Conservation (phyloP, 208 protist genomes). For the Leishmania tropica region DNA sequence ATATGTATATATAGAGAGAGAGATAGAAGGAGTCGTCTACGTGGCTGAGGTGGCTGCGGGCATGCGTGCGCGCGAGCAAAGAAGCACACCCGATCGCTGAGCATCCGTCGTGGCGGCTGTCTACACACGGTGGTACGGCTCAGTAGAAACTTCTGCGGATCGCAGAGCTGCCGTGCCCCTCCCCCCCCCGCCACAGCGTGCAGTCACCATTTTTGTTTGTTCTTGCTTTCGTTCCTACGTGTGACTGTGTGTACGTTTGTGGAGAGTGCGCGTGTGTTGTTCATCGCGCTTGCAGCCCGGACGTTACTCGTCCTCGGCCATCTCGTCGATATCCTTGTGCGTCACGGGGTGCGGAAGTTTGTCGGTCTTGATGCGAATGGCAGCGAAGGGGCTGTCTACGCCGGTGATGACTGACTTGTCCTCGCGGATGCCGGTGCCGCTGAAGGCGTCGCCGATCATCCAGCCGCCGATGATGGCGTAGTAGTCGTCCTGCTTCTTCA, state of each 20-base stretch:
- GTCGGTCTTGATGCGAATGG: constrained; percentile 61
- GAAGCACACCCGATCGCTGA: background rate
- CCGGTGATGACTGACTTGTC: constrained; percentile 87
- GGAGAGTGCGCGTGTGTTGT: background rate
- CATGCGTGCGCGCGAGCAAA: background rate
- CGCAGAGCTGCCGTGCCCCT: background rate
- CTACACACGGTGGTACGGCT: background rate
- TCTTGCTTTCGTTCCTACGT: background rate
- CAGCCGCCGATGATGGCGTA: constrained; percentile 90
- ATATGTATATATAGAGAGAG: background rate
- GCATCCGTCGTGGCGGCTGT: background rate
- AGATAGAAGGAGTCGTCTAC: background rate
- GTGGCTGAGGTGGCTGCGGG: background rate
- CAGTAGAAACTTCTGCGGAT: background rate
- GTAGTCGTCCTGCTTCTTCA: constrained; percentile 77
- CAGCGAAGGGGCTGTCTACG: constrained; percentile 77
- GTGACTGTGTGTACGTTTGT: background rate
- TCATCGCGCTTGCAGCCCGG: background rate
- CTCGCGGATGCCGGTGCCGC: constrained; percentile 84
- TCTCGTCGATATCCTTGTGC: constrained; percentile 61
- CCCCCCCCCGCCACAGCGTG: too few species aligned
- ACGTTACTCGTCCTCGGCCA: constrained; percentile 47
- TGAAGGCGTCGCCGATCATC: constrained; percentile 85
- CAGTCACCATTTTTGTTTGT: background rate
- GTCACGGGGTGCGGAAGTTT: constrained; percentile 41